Conservation (phyloP, 1,284 basidiomycete species). For the Sparassis latifolia region DNA sequence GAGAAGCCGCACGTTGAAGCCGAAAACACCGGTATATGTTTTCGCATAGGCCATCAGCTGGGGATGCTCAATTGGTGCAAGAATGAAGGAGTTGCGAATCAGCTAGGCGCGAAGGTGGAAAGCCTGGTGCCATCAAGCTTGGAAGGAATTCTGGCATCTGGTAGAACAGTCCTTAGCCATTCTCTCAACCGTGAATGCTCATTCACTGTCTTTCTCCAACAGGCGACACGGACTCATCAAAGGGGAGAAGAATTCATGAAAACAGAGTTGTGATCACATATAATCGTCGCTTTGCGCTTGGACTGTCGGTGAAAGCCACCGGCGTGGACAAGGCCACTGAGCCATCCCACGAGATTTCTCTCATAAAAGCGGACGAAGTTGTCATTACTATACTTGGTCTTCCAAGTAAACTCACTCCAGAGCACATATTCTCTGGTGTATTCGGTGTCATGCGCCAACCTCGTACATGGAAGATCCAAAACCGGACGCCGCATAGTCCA, state of each 20-base stretch:
- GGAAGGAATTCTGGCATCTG: background rate
- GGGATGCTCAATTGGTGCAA: constrained; percentile 1
- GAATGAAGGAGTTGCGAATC: background rate
- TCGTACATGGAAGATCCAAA: constrained; percentile 3
- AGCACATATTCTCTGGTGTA: constrained; percentile 8
- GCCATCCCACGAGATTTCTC: constrained; percentile 5
- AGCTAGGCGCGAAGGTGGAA: background rate
- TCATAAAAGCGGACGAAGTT: constrained; percentile 8
- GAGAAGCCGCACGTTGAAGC: background rate
- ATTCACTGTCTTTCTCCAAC: background rate
- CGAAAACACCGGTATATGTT: background rate
- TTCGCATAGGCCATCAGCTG: constrained; percentile 2
- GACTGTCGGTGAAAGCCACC: background rate
- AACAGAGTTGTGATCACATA: background rate
- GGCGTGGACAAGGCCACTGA: constrained; percentile 2
- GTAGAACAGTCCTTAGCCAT: no score
- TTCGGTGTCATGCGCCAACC: constrained; percentile 5
- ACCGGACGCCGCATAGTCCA: background rate
- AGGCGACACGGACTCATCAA: background rate
- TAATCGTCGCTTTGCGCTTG: background rate
- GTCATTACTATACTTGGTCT: constrained; percentile 8
- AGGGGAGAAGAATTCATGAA: background rate
- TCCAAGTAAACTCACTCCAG: background rate
- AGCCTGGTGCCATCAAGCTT: constrained; percentile 4
- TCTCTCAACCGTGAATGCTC: background rate